A percentile compares a stretch with the other conserved stretches of the same genome.
phyloP scores from a whole-genome alignment of 192 early-diverging fungal species.

The Entophlyctis helioformis region DNA sequence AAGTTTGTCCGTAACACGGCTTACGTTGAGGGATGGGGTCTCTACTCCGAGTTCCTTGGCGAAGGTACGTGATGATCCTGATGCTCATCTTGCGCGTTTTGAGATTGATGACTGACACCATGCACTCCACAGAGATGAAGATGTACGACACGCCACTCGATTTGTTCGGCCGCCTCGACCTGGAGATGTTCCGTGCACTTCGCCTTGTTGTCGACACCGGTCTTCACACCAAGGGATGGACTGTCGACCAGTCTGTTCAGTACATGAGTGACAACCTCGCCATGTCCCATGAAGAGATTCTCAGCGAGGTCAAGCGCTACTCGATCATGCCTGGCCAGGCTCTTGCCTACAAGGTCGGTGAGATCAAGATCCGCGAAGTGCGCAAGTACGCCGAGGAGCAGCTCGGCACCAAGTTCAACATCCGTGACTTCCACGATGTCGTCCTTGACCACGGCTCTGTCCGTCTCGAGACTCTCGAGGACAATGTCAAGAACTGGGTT shows the following conservation, averaged over 20 bases:
- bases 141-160: conserved; percentile 17
- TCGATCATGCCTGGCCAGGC: conserved; percentile 25
- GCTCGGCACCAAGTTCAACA: conserved; percentile 20
- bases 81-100: no score
- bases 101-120: no score
- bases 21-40: conserved; percentile 22
- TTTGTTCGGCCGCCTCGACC: conserved; percentile 17
- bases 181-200: conserved; percentile 23
- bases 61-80: no score
- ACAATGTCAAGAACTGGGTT: no score
- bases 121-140: no score
- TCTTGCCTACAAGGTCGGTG: conserved; percentile 27
- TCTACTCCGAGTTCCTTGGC: conserved; percentile 20
- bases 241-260: conserved; percentile 14
- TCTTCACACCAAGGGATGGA: conserved; percentile 28
- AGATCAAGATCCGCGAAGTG: conserved; percentile 23
- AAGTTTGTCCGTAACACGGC: conserved; percentile 10
- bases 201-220: conserved; percentile 27
- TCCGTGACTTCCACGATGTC: conserved; percentile 25
- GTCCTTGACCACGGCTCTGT: no score
- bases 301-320: conserved; percentile 21
- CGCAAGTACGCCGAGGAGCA: conserved; percentile 12
- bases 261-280: conserved; percentile 15
- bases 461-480: no score
- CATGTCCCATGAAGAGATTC: conserved; percentile 9